Evolutionary conservation across 2,329 filamentous ascomycete genomes (phyloP).

Genomic region (Pseudogymnoascus sp.): DNA sequence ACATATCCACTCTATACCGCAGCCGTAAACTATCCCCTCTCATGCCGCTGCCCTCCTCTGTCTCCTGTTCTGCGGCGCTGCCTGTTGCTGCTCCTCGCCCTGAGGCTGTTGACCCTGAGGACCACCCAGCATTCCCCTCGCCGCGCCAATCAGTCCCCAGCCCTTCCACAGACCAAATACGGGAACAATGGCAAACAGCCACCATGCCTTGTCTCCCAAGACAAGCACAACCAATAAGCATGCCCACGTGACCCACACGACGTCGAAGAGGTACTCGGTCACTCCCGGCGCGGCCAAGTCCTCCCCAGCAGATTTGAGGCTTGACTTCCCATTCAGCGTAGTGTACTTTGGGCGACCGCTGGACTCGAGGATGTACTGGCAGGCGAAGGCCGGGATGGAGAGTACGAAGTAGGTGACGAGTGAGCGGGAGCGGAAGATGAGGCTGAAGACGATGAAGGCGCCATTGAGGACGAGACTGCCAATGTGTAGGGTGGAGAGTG

Average conservation of each 20-base stretch:
- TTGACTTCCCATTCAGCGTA: slow-evolving; percentile 36
- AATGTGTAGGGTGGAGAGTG: slow-evolving; percentile 74
- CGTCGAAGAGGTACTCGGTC: slow-evolving; percentile 97
- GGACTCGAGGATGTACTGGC: slow-evolving; percentile 79
- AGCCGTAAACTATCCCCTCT: not conserved
- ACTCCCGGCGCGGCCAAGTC: slow-evolving; percentile 80
- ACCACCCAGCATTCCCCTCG: slow-evolving; percentile 28
- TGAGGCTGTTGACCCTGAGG: slow-evolving; percentile 16
- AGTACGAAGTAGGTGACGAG: slow-evolving; percentile 62
- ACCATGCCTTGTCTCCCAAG: slow-evolving; percentile 74
- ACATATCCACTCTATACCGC: not conserved
- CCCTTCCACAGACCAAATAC: slow-evolving; percentile 26
- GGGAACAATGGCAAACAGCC: slow-evolving; percentile 37
- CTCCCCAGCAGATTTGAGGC: slow-evolving; percentile 67
- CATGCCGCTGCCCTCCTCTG: slow-evolving; percentile 24
- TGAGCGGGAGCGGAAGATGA: slow-evolving; percentile 56
- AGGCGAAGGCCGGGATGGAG: slow-evolving; percentile 64
- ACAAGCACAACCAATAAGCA: slow-evolving; percentile 63
- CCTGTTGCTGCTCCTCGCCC: slow-evolving; percentile 20
- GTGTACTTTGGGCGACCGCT: slow-evolving; percentile 72
- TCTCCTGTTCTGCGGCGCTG: slow-evolving; percentile 23
- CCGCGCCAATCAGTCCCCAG: slow-evolving; percentile 26
- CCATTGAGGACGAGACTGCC: slow-evolving; percentile 63
- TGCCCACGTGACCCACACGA: slow-evolving; percentile 89
- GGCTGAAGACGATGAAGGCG: slow-evolving; percentile 60